Percentiles rank a stretch among this genome's conserved stretches.
phyloP scores from a whole-genome alignment of 2,329 filamentous ascomycete genomes.

The Calonectria hawksworthii region DNA sequence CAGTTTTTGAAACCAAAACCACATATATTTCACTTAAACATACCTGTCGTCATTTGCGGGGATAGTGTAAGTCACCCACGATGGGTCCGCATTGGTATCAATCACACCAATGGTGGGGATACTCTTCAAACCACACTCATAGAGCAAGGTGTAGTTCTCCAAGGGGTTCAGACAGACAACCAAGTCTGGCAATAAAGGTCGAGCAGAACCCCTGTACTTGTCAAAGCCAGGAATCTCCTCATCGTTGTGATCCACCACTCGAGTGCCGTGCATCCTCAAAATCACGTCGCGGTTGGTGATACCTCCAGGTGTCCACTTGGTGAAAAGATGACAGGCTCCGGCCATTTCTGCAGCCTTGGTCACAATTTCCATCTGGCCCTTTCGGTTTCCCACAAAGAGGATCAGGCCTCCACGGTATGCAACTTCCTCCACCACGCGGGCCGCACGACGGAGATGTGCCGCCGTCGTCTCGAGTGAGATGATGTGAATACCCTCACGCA shows the following conservation, averaged over 20 bases:
- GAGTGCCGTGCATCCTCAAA: slow-evolving; percentile 76
- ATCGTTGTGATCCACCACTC: slow-evolving; percentile 85
- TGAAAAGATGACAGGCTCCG: slow-evolving; percentile 88
- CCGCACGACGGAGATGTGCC: slow-evolving; percentile 90
- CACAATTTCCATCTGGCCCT: slow-evolving; percentile 84
- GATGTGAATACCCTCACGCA: slow-evolving; percentile 90
- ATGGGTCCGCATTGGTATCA: slow-evolving; percentile 93
- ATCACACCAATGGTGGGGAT: slow-evolving; percentile 96
- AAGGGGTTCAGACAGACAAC: slow-evolving; percentile 93
- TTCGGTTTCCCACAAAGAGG: slow-evolving; percentile 89
- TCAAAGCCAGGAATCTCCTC: slow-evolving; percentile 72
- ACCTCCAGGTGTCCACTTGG: slow-evolving; percentile 90
- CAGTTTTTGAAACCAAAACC: slow-evolving; percentile 35
- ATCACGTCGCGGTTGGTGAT: slow-evolving; percentile 96
- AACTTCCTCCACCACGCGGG: slow-evolving; percentile 92
- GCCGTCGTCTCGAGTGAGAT: slow-evolving; percentile 92
- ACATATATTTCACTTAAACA: slow-evolving; percentile 37
- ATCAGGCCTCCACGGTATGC: slow-evolving; percentile 86
- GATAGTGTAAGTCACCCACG: slow-evolving; percentile 96
- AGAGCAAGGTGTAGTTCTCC: slow-evolving; percentile 91
- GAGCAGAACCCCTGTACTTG: slow-evolving; percentile 71
- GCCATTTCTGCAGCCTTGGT: slow-evolving; percentile 85
- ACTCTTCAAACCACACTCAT: slow-evolving; percentile 89
- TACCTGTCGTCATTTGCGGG: slow-evolving; percentile 96
- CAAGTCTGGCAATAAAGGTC: slow-evolving; percentile 85